Base-by-base conservation (phyloP, 2,329 filamentous ascomycete species). In the Zasmidium citrigriseum region DNA sequence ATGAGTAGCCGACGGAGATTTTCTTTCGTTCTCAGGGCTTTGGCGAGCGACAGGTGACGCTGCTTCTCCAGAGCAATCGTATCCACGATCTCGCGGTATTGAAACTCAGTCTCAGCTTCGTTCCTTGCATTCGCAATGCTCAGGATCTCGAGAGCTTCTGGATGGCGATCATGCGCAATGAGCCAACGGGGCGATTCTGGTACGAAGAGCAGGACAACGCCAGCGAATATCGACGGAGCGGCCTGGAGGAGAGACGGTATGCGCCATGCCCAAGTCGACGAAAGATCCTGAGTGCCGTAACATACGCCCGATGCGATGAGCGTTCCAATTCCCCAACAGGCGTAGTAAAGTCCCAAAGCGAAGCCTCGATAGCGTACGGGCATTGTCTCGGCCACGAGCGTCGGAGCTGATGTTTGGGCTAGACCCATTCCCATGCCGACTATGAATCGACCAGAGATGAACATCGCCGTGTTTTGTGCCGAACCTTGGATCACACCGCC, bases 361-460 rank as follows among this genome's bases (percentile, higher is more conserved):
- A 54, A 54, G 14, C 41, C 41, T 7, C 52, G 52, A 47, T 46
- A 27, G 5, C 25, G 14, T n/a, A 25, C 20, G 14, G 52, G 41
- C 25, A 25, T 54, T n/a, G 52, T 54, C 44, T 54, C 52, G 10
- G 52, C 20, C 4, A 54, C 52, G 20, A 46, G 18, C 11, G 52
- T 54, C 22, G 41, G 38, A 22, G 52, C 44, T 22, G 52, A 21
- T 20, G 44, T 47, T 11, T 54, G 52, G 18, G 52, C 52, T n/a
- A 54, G 44, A 2, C 52, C 52, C 41, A 54, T 50, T 7, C 54
- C 54, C 46, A 55, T 50, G 46, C 89, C 89, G 61, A 87, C 85
- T 69, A 91, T 82, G 58, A 86, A 76, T 60, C 89, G 84, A 1
- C 88, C 88, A 2, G 81, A 81, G 54, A 88, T 83, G 18, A 91